These are phyloP conservation scores for Kodamaea kakaduensis DNA, from an alignment of 805 yeast genomes.

Conservation along the genomic window DNA sequence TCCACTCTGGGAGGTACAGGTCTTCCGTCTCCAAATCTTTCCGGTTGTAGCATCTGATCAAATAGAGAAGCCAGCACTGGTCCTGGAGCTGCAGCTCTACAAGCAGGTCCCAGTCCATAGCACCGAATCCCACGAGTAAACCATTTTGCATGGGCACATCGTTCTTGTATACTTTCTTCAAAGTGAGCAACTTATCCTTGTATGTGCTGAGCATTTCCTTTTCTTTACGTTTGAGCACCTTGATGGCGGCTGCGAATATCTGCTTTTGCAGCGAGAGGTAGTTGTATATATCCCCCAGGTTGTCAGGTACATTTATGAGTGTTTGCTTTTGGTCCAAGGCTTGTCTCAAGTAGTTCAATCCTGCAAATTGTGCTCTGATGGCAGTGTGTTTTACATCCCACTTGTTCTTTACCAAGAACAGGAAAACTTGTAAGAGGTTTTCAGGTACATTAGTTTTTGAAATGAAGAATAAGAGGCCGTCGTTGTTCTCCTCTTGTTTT, in stretches of 20 bases:
- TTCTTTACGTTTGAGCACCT: constrained; percentile 44
- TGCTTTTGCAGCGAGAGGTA: constrained; percentile 50
- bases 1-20: constrained; percentile 49
- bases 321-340: constrained; percentile 50
- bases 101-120: constrained; percentile 50
- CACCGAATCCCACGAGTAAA: constrained; percentile 53
- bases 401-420: constrained; percentile 45
- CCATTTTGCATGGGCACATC: constrained; percentile 55
- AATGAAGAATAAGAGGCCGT: constrained; percentile 39
- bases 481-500: constrained; percentile 14
- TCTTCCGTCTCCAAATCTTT: constrained; percentile 30
- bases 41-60: constrained; percentile 55
- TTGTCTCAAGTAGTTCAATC: constrained; percentile 48
- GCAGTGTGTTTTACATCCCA: constrained; percentile 38
- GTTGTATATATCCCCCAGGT: constrained; percentile 4
- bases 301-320: constrained; percentile 18
- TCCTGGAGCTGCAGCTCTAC: constrained; percentile 47
- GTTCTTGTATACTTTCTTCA: constrained; percentile 53
- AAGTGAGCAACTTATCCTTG: constrained; percentile 46
- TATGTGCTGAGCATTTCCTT: constrained; percentile 39
- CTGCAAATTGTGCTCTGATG: constrained; percentile 57
- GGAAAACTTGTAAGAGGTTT: constrained; percentile 50
- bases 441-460: constrained; percentile 36
- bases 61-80: constrained; percentile 58
- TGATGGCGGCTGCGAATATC: constrained; percentile 43